These are phyloP conservation scores for Colletotrichum gigasporum DNA, from an alignment of 2,329 filamentous ascomycete genomes.

Conservation along the genomic window DNA sequence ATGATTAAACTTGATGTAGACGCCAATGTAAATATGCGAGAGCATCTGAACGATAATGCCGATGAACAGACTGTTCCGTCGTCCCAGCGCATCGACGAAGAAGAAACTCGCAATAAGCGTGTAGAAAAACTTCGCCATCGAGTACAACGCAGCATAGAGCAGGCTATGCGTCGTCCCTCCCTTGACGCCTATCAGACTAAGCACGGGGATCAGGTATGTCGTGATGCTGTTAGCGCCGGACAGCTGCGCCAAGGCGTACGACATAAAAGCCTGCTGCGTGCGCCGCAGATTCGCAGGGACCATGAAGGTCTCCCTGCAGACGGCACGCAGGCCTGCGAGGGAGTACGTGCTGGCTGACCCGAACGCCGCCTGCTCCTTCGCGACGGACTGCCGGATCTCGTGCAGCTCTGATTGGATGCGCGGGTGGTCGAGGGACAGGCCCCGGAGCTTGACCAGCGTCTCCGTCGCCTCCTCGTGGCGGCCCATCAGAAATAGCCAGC, in stretches of 20 bases:
- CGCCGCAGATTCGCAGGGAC: conserved; percentile 49
- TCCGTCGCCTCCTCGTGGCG: conserved; percentile 38
- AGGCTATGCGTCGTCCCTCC: conserved; percentile 42
- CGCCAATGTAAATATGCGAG: conserved; percentile 50
- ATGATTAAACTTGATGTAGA: conserved; percentile 47
- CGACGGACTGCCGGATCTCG: conserved; percentile 41
- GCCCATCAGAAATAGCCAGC: conserved; percentile 45
- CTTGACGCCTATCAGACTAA: conserved; percentile 46
- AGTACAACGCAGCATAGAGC: conserved; percentile 52
- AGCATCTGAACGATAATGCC: conserved; percentile 47
- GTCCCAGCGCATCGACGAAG: conserved; percentile 53
- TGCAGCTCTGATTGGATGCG: conserved; percentile 38
- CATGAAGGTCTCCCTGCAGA: conserved; percentile 49
- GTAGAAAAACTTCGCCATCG: conserved; percentile 52
- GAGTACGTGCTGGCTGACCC: too few species aligned
- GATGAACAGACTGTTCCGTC: conserved; percentile 46
- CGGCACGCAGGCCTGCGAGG: too few species aligned
- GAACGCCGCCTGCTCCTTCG: conserved; percentile 17
- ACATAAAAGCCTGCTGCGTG: conserved; percentile 47
- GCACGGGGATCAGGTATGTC: conserved; percentile 52
- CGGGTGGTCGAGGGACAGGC: conserved; percentile 37
- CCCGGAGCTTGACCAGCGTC: conserved; percentile 34
- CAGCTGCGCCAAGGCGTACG: conserved; percentile 51
- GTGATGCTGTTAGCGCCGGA: conserved; percentile 55
- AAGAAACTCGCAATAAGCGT: conserved; percentile 52